These are phyloP conservation scores for Ascochyta clinopodiicola DNA, from an alignment of 2,329 filamentous ascomycete genomes.

Conservation along the genomic window DNA sequence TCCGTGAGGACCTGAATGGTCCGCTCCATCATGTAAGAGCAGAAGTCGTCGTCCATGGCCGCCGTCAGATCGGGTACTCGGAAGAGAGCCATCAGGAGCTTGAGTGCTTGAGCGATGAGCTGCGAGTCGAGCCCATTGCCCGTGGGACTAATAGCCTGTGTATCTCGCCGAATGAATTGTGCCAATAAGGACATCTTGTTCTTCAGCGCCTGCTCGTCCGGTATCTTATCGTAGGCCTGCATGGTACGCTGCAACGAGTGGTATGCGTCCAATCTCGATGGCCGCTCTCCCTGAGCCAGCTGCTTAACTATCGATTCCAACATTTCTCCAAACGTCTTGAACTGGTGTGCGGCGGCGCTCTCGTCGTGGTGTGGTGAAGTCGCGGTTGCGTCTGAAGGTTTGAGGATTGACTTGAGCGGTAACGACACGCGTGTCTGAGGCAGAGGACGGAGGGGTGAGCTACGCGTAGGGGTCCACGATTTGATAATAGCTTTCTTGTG, in stretches of 20 bases:
- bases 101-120: constrained; percentile 78
- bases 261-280: constrained; percentile 84
- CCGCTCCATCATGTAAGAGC: constrained; percentile 79
- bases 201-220: constrained; percentile 51
- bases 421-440: constrained; percentile 60
- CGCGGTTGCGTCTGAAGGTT: constrained; percentile 61
- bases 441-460: constrained; percentile 55
- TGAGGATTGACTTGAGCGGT: constrained; percentile 80
- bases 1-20: constrained; percentile 77
- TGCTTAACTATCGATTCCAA: constrained; percentile 84
- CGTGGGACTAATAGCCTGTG: constrained; percentile 66
- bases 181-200: constrained; percentile 81
- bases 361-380: constrained; percentile 47
- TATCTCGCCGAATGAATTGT: constrained; percentile 84
- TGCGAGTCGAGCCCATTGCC: constrained; percentile 67
- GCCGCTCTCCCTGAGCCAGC: constrained; percentile 75
- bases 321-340: constrained; percentile 75
- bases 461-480: constrained; percentile 44
- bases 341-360: constrained; percentile 53
- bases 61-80: constrained; percentile 74
- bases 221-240: constrained; percentile 81
- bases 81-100: constrained; percentile 77
- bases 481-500: constrained; percentile 49
- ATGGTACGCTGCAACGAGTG: constrained; percentile 77
- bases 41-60: constrained; percentile 78